Base-by-base conservation (phyloP, 805 yeast genomes). In the Candida sakaeoensis region DNA sequence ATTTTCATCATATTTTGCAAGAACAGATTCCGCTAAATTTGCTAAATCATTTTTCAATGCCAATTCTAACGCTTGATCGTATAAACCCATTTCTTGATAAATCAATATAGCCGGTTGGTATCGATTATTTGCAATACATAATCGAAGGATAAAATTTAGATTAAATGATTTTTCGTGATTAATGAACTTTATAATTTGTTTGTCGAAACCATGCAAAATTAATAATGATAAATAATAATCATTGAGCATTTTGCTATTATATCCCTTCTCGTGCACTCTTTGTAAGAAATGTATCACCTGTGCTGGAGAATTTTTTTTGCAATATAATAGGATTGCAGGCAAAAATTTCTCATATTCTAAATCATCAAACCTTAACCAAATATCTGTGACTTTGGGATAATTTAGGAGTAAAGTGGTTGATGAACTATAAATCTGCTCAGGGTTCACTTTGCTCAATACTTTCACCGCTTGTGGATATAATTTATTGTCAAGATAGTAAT, bases 31-130 rank as follows among this genome's bases (percentile, higher is more conserved):
- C 0, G 63, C 90, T 32, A 77, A 63, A 17, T 80, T 82, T 5
- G 79, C 60, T 49, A 82, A 63, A 24, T 76, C 75, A 44, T 77
- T 62, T 3, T 75, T 71, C 33, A 93, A 63, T 0, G 96, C 91
- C 40, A 93, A 57, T 36, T 71, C 70, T 25, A 90, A 78, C 0
- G 98, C 97, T 39, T 85, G 89, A 44, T 88, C 95, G 53, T 73
- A 85, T 33, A 85, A 69, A 3, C 72, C 77, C 59, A 87, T 61
- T 41, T 65, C 70, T 37, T 76, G 67, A 50, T 84, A 79, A n/a
- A 93, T 72, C 42, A 75, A 72, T 8, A 88, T 79, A 1, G 95
- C 89, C 1, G 90, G 74, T 44, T 77, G 77, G 36, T 71, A 66
- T 43, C 77, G 79, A 8, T 74, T 58, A 52, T 75, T 73, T 41